A percentile compares a stretch with the other conserved stretches of the same genome.
phyloP scores from a whole-genome alignment of 2,329 filamentous ascomycete genomes.

The Alternaria arbusti region DNA sequence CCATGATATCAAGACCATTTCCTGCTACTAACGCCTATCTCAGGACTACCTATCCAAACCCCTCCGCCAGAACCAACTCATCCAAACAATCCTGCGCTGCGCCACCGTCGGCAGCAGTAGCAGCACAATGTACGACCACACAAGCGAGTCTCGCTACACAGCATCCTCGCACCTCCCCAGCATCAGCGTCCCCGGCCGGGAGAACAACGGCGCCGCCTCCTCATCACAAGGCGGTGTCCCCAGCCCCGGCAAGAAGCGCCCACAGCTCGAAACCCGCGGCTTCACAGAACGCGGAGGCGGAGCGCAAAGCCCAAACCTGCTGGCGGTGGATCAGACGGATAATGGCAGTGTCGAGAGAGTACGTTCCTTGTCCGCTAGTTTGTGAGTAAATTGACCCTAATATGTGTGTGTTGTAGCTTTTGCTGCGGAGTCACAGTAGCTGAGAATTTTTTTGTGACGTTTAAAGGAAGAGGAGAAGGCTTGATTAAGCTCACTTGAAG shows the following conservation, averaged over 20 bases:
- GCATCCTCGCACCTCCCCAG: conserved; percentile 12
- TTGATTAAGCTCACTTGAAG: conserved; percentile 22
- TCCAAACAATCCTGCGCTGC: conserved; percentile 96
- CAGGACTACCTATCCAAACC: conserved; percentile 94
- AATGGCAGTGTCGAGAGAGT: conserved; percentile 65
- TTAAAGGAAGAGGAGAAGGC: conserved; percentile 25
- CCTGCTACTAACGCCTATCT: conserved; percentile 16
- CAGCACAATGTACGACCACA: conserved; percentile 77
- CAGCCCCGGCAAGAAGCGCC: conserved; percentile 49
- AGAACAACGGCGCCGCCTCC: conserved; percentile 5
- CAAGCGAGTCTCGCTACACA: conserved; percentile 10
- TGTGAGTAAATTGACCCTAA: conserved; percentile 24
- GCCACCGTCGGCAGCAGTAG: conserved; percentile 88
- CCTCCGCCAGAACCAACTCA: conserved; percentile 94
- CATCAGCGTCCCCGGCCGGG: conserved; percentile 4
- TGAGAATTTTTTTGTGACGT: conserved; percentile 35
- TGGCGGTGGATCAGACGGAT: conserved; percentile 67
- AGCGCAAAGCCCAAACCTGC: conserved; percentile 67
- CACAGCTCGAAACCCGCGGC: conserved; percentile 66
- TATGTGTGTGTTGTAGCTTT: conserved; percentile 40
- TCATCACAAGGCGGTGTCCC: not conserved
- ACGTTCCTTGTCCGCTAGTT: conserved; percentile 42
- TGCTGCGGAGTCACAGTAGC: conserved; percentile 59
- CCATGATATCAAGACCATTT: not conserved
- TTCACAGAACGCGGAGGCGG: conserved; percentile 72